Conservation (phyloP, 1,139 yeast species). For the Scheffersomyces illinoinensis region DNA sequence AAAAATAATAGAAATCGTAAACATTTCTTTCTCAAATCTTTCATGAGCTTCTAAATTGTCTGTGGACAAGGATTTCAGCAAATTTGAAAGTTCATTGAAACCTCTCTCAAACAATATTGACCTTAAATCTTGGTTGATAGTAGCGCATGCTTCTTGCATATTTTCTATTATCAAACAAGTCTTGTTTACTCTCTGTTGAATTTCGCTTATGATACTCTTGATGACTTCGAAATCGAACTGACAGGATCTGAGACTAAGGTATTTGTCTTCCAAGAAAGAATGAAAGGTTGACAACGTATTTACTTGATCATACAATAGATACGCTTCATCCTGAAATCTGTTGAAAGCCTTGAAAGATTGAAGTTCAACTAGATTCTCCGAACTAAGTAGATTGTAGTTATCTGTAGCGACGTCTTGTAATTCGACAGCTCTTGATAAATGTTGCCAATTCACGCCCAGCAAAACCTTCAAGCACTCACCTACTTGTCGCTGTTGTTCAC, state of each 20-base stretch:
- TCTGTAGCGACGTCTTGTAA: conserved; percentile 14
- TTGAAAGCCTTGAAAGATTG: conserved; percentile 39
- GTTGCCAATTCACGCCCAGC: conserved; percentile 53
- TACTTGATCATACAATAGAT: conserved; percentile 28
- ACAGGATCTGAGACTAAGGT: conserved; percentile 24
- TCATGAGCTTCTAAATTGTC: neutral
- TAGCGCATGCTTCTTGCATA: conserved; percentile 36
- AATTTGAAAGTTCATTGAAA: neutral
- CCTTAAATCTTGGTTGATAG: conserved; percentile 42
- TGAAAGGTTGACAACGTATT: conserved; percentile 30
- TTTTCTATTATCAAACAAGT: conserved; percentile 37
- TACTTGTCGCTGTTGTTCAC: conserved; percentile 35
- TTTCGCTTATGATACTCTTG: conserved; percentile 17
- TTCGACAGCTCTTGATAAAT: conserved; percentile 53
- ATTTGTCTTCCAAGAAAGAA: conserved; percentile 15
- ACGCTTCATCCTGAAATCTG: conserved; percentile 38
- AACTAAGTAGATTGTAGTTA: conserved; percentile 1
- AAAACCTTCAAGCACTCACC: conserved; percentile 25
- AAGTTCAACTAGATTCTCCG: conserved; percentile 35
- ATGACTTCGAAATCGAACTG: conserved; percentile 24
- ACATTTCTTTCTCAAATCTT: neutral
- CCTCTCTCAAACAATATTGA: conserved; percentile 38
- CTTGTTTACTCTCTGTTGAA: conserved; percentile 46
- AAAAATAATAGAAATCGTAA: conserved; percentile 38
- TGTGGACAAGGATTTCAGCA: neutral